Evolutionary conservation across 805 yeast genomes (phyloP).

Genomic region (Zygoascus flipseniorum): DNA sequence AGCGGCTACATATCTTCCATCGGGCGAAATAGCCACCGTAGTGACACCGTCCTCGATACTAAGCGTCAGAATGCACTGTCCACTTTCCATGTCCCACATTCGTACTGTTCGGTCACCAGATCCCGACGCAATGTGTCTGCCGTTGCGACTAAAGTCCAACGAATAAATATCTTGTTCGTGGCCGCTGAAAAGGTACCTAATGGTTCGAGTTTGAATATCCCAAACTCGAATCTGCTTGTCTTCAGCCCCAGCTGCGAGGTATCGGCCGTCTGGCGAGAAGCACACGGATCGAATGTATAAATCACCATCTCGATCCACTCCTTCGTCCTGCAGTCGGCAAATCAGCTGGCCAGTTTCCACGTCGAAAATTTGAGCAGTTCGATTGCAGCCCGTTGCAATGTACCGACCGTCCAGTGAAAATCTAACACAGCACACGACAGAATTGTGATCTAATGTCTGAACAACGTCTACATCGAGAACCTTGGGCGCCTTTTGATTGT

Average conservation of each 20-base stretch:
- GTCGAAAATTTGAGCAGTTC: conserved; percentile 87
- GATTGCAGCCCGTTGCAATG: conserved; percentile 95
- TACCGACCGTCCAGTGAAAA: conserved; percentile 86
- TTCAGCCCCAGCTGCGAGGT: conserved; percentile 84
- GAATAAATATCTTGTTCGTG: conserved; percentile 98
- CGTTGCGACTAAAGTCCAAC: conserved; percentile 89
- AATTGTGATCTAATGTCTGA: conserved; percentile 83
- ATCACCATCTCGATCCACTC: conserved; percentile 64
- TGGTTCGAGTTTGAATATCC: conserved; percentile 84
- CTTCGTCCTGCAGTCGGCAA: conserved; percentile 79
- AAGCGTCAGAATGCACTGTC: conserved; percentile 80
- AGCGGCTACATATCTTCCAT: conserved; percentile 89
- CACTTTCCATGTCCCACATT: conserved; percentile 89
- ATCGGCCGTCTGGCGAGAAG: conserved; percentile 91
- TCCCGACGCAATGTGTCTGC: conserved; percentile 87
- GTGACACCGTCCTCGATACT: conserved; percentile 97
- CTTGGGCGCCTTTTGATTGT: conserved; percentile 77
- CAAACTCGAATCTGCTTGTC: conserved; percentile 80
- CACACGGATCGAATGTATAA: conserved; percentile 92
- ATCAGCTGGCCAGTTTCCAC: conserved; percentile 86
- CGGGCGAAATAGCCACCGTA: conserved; percentile 94
- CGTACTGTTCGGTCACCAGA: conserved; percentile 95
- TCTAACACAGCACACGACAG: conserved; percentile 94
- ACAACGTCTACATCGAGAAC: conserved; percentile 78
- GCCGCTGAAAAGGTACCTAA: conserved; percentile 72